Base-by-base conservation (phyloP, 179 eudicot genomes). In the Spergularia azorica region DNA sequence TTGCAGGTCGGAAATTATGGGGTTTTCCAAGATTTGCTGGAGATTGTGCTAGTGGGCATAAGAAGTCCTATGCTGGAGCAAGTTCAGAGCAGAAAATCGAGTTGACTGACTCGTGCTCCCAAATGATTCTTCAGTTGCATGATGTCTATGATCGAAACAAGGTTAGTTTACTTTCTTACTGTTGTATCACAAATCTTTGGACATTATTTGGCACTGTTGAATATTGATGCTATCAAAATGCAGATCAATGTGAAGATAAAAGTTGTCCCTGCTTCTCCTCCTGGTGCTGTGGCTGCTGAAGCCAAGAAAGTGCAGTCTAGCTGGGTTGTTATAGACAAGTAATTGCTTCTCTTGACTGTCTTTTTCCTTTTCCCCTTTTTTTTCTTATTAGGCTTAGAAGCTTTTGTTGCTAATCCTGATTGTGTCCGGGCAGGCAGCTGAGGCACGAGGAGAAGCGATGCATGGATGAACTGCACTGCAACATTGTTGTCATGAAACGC, bases 261-360 rank as follows among this genome's bases (percentile, higher is more conserved):
- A 78, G 73, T 92, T 55, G 89, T 90, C 50, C 81, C 93, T 71
- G 92, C 93, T 70, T 85, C 88, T 43, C 93, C 92, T 3, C 79
- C 81, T 80, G 99, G 98, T 54, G 89, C 90, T 9, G 98, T 96
- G 46, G 94, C 94, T 79, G 91, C 89, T 0, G 99, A 93, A 77
- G 97, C 98, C 21, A 91, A 88, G 82, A 89, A 75, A 81, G 84
- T 79, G 83, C 89, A 83, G 67, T 94, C 96, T 26, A 90, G 79
- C 73, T 95, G 99, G 99, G 97, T 95, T 76, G 84, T 91, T 69
- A 71, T 96, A 77, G 99, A 96, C 87, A 96, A 88, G 99, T 96
- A 90, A 90, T 71, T 52, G 56, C 68, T 67, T 50, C 46, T 26
- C 71, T 26, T 15, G 5, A 26, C 32, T 26, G 32, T 26, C 32